Conservation (phyloP, 441 rosid species). For the Jatropha multifida region DNA sequence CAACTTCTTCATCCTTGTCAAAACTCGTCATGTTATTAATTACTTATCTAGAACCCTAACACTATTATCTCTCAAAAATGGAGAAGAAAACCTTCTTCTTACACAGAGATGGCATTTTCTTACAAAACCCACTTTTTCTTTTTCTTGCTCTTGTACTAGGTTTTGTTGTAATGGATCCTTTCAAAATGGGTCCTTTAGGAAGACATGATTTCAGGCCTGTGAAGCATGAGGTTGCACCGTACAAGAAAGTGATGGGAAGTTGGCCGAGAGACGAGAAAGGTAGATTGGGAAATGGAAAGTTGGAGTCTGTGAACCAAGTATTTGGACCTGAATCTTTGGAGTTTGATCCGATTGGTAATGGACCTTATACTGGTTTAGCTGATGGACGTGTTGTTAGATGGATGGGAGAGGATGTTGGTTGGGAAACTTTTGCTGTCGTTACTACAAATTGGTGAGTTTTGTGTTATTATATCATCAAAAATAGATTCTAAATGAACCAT, state of each 20-base stretch:
- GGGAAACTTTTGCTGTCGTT: conserved; percentile 88
- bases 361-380: conserved; percentile 89
- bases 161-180: conserved; percentile 66
- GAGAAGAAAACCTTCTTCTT: conserved; percentile 54
- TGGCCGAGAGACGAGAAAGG: conserved; percentile 92
- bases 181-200: conserved; percentile 72
- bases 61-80: conserved; percentile 36
- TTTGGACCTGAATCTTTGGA: conserved; percentile 93
- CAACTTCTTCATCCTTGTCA: conserved; percentile 14
- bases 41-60: not conserved
- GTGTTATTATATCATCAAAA: too few relatives aligned
- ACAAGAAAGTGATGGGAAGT: conserved; percentile 67
- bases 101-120: conserved; percentile 39
- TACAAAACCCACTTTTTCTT: conserved; percentile 57
- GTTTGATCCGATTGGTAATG: conserved; percentile 73
- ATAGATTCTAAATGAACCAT: too few relatives aligned
- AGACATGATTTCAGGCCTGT: conserved; percentile 78
- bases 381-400: conserved; percentile 92
- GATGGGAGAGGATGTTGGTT: conserved; percentile 84
- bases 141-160: conserved; percentile 52
- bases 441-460: conserved; percentile 68
- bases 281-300: conserved; percentile 60
- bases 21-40: not conserved
- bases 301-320: conserved; percentile 72
- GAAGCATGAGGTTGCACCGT: conserved; percentile 85